Conservation (phyloP, 148 eudicot species). For the Chenopodium album region DNA sequence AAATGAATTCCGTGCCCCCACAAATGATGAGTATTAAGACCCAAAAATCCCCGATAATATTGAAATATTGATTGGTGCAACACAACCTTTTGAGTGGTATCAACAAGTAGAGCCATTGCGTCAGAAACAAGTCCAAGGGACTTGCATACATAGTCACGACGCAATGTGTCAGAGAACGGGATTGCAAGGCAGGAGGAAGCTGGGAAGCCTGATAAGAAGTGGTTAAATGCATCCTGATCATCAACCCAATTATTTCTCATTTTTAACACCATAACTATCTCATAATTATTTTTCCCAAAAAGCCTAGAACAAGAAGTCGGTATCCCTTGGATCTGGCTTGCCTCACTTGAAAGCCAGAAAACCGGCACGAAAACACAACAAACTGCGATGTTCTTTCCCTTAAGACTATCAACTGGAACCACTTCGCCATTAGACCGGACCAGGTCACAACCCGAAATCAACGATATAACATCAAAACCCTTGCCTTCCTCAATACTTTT, state of each 20-base stretch:
- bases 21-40: too few relatives aligned
- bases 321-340: background rate
- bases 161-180: background rate
- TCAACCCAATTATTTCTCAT: constrained; percentile 2
- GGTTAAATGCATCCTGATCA: background rate
- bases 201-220: constrained; percentile 5
- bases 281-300: background rate
- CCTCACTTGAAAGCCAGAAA: background rate
- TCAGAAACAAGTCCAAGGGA: background rate
- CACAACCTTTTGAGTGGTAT: background rate
- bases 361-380: constrained; percentile 1
- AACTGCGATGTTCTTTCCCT: too few relatives aligned
- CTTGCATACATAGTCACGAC: background rate
- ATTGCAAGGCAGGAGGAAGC: constrained; percentile 16
- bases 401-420: too few relatives aligned
- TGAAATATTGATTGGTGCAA: background rate
- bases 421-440: too few relatives aligned
- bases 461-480: too few relatives aligned
- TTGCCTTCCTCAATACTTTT: too few relatives aligned
- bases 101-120: background rate
- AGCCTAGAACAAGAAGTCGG: background rate
- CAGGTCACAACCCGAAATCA: too few relatives aligned
- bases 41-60: too few relatives aligned
- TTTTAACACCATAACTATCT: constrained; percentile 6
- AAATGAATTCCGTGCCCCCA: background rate